Evolutionary conservation across 1,284 basidiomycete species (phyloP).

Genomic region (Fomitopsis pinicola): DNA sequence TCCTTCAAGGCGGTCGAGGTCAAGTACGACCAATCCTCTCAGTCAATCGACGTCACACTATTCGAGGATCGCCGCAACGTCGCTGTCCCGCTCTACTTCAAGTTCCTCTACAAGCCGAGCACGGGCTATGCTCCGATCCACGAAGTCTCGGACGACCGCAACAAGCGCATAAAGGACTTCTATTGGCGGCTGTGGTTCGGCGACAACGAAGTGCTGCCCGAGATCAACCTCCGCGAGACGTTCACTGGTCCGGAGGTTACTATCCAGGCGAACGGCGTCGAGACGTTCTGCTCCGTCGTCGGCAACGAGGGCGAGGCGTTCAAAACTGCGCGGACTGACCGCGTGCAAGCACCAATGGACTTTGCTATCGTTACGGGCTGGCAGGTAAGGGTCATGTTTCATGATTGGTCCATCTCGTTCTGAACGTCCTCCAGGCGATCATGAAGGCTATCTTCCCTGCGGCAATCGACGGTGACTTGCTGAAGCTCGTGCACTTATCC

Average conservation of each 20-base stretch:
- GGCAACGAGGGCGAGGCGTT: conserved; percentile 92
- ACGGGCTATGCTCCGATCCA: conserved; percentile 93
- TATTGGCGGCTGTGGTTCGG: conserved; percentile 98
- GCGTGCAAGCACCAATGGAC: conserved; percentile 91
- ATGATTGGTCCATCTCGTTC: conserved; percentile 1
- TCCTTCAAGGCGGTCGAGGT: conserved; percentile 86
- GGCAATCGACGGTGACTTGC: conserved; percentile 86
- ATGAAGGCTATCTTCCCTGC: conserved; percentile 97
- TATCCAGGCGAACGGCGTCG: conserved; percentile 74
- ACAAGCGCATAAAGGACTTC: conserved; percentile 91
- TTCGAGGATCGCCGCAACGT: conserved; percentile 81
- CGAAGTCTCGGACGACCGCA: conserved; percentile 83
- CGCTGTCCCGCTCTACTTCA: conserved; percentile 78
- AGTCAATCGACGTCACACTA: conserved; percentile 72
- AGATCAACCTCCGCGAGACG: conserved; percentile 71
- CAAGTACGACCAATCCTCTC: conserved; percentile 49
- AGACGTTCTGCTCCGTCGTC: conserved; percentile 90
- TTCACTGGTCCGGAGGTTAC: conserved; percentile 84
- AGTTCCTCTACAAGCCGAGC: conserved; percentile 86
- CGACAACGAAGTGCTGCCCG: conserved; percentile 71
- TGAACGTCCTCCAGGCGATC: conserved; percentile 61
- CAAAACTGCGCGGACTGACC: conserved; percentile 70
- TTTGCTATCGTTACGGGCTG: conserved; percentile 98
- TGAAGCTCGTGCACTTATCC: conserved; percentile 95
- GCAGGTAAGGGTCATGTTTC: conserved; percentile 59